Percentiles rank a stretch among this genome's conserved stretches.
Evolutionary conservation across 1,139 yeast species (phyloP).

Genomic region (Sugiyamaella grinbergsii): DNA sequence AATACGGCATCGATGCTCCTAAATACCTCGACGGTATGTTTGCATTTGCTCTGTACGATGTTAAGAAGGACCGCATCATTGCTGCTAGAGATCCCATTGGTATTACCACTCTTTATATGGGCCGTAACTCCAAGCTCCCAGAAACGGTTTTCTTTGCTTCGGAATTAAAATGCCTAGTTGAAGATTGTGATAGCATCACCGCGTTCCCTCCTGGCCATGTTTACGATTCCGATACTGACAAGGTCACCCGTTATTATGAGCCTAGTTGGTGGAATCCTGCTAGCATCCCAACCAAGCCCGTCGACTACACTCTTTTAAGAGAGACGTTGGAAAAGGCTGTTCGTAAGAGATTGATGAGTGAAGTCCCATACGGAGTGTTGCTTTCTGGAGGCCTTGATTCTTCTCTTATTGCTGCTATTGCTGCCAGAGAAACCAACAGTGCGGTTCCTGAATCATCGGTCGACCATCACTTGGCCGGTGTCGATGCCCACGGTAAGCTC

Average conservation of each 20-base stretch:
- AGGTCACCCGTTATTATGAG: constrained; percentile 80
- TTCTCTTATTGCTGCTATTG: constrained; percentile 92
- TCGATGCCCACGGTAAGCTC: constrained; percentile 82
- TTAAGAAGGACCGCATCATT: constrained; percentile 75
- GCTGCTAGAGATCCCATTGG: constrained; percentile 99
- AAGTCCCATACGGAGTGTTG: constrained; percentile 96
- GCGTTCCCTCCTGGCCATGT: constrained; percentile 99
- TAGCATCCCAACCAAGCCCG: constrained; percentile 70
- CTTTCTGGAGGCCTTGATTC: constrained; percentile 97
- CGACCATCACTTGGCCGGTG: constrained; percentile 73
- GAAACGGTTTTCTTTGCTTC: constrained; percentile 85
- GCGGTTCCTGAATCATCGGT: constrained; percentile 60
- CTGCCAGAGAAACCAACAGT: constrained; percentile 89
- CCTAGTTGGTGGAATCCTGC: constrained; percentile 94
- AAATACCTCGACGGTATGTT: constrained; percentile 96
- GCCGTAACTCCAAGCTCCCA: constrained; percentile 71
- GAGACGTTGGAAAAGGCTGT: constrained; percentile 89
- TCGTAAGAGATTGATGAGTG: constrained; percentile 98
- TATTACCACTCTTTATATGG: constrained; percentile 94
- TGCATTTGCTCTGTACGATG: constrained; percentile 90
- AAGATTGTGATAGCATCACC: constrained; percentile 86
- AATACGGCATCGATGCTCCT: constrained; percentile 88
- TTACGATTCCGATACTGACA: constrained; percentile 87
- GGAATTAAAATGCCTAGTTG: constrained; percentile 89
- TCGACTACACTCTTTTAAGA: constrained; percentile 71